These are phyloP conservation scores for Sergeia podlipaevii DNA, from an alignment of 208 protist genomes.

Conservation along the genomic window DNA sequence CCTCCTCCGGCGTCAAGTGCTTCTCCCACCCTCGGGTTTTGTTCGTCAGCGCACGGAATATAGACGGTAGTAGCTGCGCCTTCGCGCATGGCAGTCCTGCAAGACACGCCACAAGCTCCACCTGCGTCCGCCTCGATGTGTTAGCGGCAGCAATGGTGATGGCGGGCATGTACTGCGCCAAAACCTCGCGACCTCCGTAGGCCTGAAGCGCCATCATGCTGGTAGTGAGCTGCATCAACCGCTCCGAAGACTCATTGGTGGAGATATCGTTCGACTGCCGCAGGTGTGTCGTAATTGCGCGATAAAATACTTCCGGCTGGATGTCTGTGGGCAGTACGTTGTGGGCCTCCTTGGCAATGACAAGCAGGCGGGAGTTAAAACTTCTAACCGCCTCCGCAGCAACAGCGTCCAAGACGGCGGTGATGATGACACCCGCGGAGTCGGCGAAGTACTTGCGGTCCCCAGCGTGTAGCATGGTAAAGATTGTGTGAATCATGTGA, in stretches of 20 bases:
- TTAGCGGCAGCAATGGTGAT: slow-evolving; percentile 54
- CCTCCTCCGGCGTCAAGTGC: slow-evolving; percentile 41
- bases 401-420: slow-evolving; percentile 4
- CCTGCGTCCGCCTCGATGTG: slow-evolving; percentile 43
- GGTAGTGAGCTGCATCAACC: slow-evolving; percentile 33
- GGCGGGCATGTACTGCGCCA: slow-evolving; percentile 63
- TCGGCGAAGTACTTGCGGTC: slow-evolving; percentile 20
- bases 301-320: slow-evolving; percentile 38
- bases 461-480: slow-evolving; percentile 25
- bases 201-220: slow-evolving; percentile 45
- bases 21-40: slow-evolving; percentile 38
- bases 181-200: slow-evolving; percentile 50
- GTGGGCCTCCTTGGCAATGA: slow-evolving; percentile 23
- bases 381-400: slow-evolving; percentile 14
- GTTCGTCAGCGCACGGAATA: slow-evolving; percentile 41
- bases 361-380: slow-evolving; percentile 31
- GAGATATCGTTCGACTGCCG: slow-evolving; percentile 46
- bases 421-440: too few relatives aligned
- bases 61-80: slow-evolving; percentile 39
- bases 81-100: slow-evolving; percentile 35
- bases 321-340: slow-evolving; percentile 30
- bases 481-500: slow-evolving; percentile 12
- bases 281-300: slow-evolving; percentile 37
- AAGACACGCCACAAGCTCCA: slow-evolving; percentile 52
- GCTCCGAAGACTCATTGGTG: slow-evolving; percentile 25